Evolutionary conservation across 306 rosid genomes (phyloP), one percentile per base, ranked within the genome.

Genomic region (Benincasa hispida): DNA sequence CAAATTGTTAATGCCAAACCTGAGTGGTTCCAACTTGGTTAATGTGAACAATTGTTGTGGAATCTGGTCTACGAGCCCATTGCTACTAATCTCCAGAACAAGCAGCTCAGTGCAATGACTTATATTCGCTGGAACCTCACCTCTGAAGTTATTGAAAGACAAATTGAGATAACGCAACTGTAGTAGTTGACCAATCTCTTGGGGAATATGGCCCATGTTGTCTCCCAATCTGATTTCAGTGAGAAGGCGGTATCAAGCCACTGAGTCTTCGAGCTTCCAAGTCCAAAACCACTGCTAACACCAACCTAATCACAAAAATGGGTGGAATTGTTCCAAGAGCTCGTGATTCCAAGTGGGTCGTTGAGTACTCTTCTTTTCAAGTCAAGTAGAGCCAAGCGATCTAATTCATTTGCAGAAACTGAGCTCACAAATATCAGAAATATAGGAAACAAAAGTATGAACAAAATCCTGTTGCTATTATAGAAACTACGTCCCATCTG

Each of bases 321-420:
- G 3, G 25, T 37, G 17, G 89, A 86, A n/a, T 74, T 79, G 47
- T 83, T 83, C 87, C 87, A 86, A 28, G 81, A 77, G 67, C 82
- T 86, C 82, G 65, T 79, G 18, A 74, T 60, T 15, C 62, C 11
- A 17, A 70, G 77, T 28, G 89, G 84, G 42, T 65, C 85, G 17
- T 80, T 54, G 1, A 14, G 54, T 32, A 81, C 69, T 24, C 63
- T 62, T 7, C 56, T 41, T 78, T 81, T 86, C 11, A 83, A 74
- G 69, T 84, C 81, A 7, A 79, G 81, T 24, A 86, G 58, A 13
- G 87, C 77, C 15, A 77, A 63, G 15, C 42, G 69, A 66, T 84
- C 84, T 8, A 65, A 10, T 5, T 83, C 89, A 66, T 66, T 11
- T 1, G 34, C 10, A 3, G 6, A 45, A 72, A 25, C 61, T 0